phyloP scores from a whole-genome alignment of 1,284 basidiomycete genomes.

The Mycocalia duriaeana region DNA sequence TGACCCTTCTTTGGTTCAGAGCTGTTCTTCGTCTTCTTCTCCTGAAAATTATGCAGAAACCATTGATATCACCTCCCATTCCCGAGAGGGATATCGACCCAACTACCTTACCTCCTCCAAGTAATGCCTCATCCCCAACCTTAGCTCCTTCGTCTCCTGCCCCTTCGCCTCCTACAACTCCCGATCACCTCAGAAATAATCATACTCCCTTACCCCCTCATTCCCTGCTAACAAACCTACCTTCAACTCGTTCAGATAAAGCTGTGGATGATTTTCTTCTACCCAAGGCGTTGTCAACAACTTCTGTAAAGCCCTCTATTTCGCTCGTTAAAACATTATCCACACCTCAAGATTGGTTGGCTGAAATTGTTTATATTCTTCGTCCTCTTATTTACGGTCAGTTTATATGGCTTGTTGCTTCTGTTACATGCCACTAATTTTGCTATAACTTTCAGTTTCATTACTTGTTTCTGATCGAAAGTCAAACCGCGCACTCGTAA shows the following conservation, averaged over 20 bases:
- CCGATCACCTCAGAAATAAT: slow-evolving; percentile 76
- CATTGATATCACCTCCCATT: slow-evolving; percentile 69
- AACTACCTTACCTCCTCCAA: slow-evolving; percentile 54
- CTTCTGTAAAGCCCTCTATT: slow-evolving; percentile 63
- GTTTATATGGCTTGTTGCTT: slow-evolving; percentile 13
- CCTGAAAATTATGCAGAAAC: slow-evolving; percentile 68
- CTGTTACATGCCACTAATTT: slow-evolving; percentile 5
- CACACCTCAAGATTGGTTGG: slow-evolving; percentile 65
- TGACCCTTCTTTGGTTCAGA: slow-evolving; percentile 35
- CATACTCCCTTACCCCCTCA: slow-evolving; percentile 59
- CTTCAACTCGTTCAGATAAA: slow-evolving; percentile 43
- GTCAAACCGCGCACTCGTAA: slow-evolving; percentile 48
- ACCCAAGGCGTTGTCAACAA: slow-evolving; percentile 70
- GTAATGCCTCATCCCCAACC: slow-evolving; percentile 49
- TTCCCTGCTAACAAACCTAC: slow-evolving; percentile 52
- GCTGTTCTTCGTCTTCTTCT: slow-evolving; percentile 67
- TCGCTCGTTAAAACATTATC: slow-evolving; percentile 56
- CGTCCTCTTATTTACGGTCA: slow-evolving; percentile 73
- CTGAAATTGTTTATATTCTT: slow-evolving; percentile 62
- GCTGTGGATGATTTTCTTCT: slow-evolving; percentile 73
- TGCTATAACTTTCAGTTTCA: slow-evolving; percentile 30
- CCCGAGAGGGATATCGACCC: slow-evolving; percentile 86
- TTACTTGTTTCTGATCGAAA: slow-evolving; percentile 34
- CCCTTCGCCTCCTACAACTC: slow-evolving; percentile 50
- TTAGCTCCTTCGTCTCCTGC: slow-evolving; percentile 52